Evolutionary conservation across 805 yeast genomes (phyloP).

Genomic region (Grigorovia yakushimaensis): DNA sequence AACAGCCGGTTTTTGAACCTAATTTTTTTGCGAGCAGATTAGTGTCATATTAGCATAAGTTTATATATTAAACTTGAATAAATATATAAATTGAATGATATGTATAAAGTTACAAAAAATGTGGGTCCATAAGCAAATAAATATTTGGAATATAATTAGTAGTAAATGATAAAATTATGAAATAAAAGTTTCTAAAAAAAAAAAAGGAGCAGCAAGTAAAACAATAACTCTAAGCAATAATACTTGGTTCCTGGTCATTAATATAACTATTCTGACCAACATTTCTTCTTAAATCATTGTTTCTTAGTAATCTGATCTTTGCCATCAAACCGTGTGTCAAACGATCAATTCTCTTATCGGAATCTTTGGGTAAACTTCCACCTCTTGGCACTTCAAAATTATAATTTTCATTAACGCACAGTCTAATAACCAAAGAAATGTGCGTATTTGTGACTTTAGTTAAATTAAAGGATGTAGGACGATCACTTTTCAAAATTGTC

Average conservation of each 20-base stretch:
- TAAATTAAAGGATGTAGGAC: conserved; percentile 12
- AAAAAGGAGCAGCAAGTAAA: not conserved
- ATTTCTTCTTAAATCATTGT: conserved; percentile 21
- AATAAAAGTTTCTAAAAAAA: not conserved
- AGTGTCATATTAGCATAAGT: not conserved
- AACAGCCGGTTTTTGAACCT: no score
- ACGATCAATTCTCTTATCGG: conserved; percentile 15
- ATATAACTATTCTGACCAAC: conserved; percentile 24
- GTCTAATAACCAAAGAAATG: conserved; percentile 12
- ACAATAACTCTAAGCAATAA: not conserved
- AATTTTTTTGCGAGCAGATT: no score
- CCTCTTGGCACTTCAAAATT: conserved; percentile 1
- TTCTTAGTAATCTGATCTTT: conserved; percentile 13
- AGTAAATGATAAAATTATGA: no score
- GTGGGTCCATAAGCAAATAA: not conserved
- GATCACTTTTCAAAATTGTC: conserved; percentile 12
- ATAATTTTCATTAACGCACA: conserved; percentile 12
- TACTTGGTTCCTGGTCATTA: not conserved
- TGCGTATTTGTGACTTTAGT: conserved; percentile 9
- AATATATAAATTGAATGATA: not conserved
- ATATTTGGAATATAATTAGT: not conserved
- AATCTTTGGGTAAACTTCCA: conserved; percentile 8
- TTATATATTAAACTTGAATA: not conserved
- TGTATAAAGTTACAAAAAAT: not conserved
- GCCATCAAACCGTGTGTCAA: conserved; percentile 12